Evolutionary conservation across 2,329 filamentous ascomycete genomes (phyloP).

Genomic region (Metarhizium humberi): DNA sequence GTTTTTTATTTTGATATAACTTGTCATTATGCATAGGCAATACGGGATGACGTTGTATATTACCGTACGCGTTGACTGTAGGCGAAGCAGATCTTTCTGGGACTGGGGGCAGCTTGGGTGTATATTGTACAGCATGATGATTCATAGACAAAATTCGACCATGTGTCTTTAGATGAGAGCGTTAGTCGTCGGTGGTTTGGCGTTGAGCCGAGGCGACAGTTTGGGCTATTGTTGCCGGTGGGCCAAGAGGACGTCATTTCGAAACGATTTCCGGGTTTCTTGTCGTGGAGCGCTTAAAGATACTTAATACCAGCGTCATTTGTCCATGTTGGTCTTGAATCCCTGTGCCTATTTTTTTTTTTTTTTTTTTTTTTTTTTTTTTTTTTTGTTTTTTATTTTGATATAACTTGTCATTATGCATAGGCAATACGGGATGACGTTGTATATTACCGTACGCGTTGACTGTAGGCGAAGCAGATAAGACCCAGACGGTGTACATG

Average conservation of each 20-base stretch:
- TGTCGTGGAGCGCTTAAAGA: too few species aligned
- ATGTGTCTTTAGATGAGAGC: not conserved
- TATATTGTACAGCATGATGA: slow-evolving; percentile 4
- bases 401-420: slow-evolving; percentile 4
- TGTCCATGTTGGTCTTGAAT: too few species aligned
- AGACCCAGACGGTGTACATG: too few species aligned
- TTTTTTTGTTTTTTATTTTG: not conserved
- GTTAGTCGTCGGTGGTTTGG: not conserved
- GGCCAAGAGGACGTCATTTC: too few species aligned
- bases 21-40: slow-evolving; percentile 2
- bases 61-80: not conserved
- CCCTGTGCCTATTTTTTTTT: too few species aligned
- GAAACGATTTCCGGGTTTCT: too few species aligned
- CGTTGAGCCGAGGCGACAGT: not conserved
- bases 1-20: slow-evolving; percentile 1
- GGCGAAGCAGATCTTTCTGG: not conserved
- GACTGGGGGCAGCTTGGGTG: not conserved
- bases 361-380: too few species aligned
- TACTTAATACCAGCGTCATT: too few species aligned
- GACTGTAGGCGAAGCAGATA: slow-evolving; percentile 2
- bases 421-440: not conserved
- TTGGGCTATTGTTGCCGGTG: too few species aligned
- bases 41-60: slow-evolving; percentile 6
- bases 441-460: slow-evolving; percentile 5
- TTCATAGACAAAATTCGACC: slow-evolving; percentile 1